Base-by-base conservation (phyloP, 1,284 basidiomycete genomes). In the Tylopilus orsonianus region DNA sequence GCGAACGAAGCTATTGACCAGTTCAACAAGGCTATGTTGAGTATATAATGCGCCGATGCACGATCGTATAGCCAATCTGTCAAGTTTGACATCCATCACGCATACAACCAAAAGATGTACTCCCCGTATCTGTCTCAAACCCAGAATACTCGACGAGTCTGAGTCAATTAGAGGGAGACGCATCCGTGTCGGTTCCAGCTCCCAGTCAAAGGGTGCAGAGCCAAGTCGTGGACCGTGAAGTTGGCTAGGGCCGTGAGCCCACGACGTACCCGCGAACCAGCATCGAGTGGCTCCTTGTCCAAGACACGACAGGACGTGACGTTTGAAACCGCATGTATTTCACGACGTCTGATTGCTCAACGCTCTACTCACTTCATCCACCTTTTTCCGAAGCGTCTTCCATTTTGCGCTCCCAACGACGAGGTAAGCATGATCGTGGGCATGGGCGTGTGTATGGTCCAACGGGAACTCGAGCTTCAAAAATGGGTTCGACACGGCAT, bases 121-220 rank as follows among this genome's bases (percentile, higher is more conserved):
- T 83, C 87, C 87, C 78, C 89, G 88, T 90, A 91, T 91, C 89
- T 91, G 88, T 91, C 88, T 80, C 82, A 85, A 73, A 74, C 71
- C 71, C 72, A 67, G 84, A 72, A 57, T 61, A 68, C 78, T 88
- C 61, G 53, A 68, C 67, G 72, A 71, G 77, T 70, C 79, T 82
- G 81, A 86, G 88, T 90, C 88, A n/a, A 91, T 86, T 81, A 70
- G 57, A 73, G 87, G 77, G 85, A 84, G 50, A 59, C 46, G 23
- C 29, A 49, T 77, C 52, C 34, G 68, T 86, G 39, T 87, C 60
- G 85, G 83, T 86, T 77, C 75, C 38, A 48, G 51, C 16, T 41
- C 54, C 50, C 52, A 26, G 55, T 50, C 48, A 43, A 44, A 23
- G 32, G 48, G 44, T 46, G 51, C 37, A 45, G 44, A 50, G 61